Evolutionary conservation across 2,329 filamentous ascomycete species (phyloP), one percentile per base, ranked within the genome.

Genomic region (Colletotrichum lini): DNA sequence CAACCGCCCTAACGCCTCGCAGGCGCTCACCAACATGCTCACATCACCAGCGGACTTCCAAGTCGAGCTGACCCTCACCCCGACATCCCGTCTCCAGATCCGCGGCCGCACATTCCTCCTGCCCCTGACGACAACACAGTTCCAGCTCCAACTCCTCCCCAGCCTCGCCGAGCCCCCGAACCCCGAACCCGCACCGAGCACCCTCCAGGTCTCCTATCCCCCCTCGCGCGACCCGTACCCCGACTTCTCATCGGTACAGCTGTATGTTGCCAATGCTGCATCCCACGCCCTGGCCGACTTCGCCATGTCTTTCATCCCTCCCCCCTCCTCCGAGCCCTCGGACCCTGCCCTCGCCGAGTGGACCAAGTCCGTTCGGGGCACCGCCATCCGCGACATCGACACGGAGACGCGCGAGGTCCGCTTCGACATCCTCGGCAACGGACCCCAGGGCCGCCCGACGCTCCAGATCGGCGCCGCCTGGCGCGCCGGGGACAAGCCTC

Each of bases 151-250:
- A 15, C 76, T 82, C n/a, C 77, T 85, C 2, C 81, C 82, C 3
- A 76, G 82, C 0, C 74, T 76, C 6, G 30, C 59, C 49, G 54
- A 73, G 59, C 40, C 54, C 50, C n/a, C 58, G 56, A 9, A 80
- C 79, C 23, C 76, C 77, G 40, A 53, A 26, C 16, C 35, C 70
- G 30, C 30, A 70, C 69, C 67, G 1, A 81, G 80, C 68, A 75
- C 79, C 3, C 77, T 89, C 2, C 78, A 81, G 3, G 64, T 73
- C 5, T 72, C 79, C 18, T 88, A 84, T 72, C 81, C 85, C 0
- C 86, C 86, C 0, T 82, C 82, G 61, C 76, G 78, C 13, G 82
- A 85, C 30, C 79, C 80, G 7, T 89, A 88, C 72, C 81, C 84
- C 0, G 82, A 82, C 72, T 77, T 85, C 18, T 72, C 75, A 12